Base-by-base conservation (phyloP, 1,139 yeast genomes). In the Saccharomyces pastorianus region DNA sequence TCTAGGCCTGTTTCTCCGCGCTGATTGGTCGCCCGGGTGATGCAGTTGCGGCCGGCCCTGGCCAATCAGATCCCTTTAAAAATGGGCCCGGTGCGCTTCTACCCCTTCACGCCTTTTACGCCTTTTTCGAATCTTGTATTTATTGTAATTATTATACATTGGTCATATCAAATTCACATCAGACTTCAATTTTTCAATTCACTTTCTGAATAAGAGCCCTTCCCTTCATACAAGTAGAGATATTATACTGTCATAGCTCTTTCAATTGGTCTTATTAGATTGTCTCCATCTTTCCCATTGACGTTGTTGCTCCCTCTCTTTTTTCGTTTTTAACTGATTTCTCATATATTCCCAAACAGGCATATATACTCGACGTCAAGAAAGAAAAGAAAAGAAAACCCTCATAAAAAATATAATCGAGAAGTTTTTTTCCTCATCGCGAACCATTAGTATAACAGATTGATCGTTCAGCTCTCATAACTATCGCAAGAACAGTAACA, bases 1-100 rank as follows among this genome's bases (percentile, higher is more conserved):
- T 17, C n/a, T 9, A 38, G 25, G 44, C 25, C 25, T 3, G 25
- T 38, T 38, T 38, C 44, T 38, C 26, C n/a, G 44, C 44, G 44
- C 44, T 38, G 44, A 38, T 38, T 38, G 44, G 44, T 38, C 44
- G 25, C 44, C 44, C 44, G 44, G 44, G 44, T 38, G 44, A 38
- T 38, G 44, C 25, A 11, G 44, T 20, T 20, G 44, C 25, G 25
- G 26, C 7, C 7, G 44, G 25, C 25, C 25, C 44, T 38, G 25
- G n/a, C 44, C 44, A 38, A 38, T 38, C 44, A 38, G 25, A 38
- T 38, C 44, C 44, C 44, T 38, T 38, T 38, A 38, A 38, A 38
- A 38, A 17, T 38, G 23, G 44, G 44, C 44, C 44, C 44, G 44
- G 44, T 38, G 44, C 25, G 13, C 44, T 38, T 20, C 44, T 38